Base-by-base conservation (phyloP, 305 asterid species). In the Ajuga reptans region DNA sequence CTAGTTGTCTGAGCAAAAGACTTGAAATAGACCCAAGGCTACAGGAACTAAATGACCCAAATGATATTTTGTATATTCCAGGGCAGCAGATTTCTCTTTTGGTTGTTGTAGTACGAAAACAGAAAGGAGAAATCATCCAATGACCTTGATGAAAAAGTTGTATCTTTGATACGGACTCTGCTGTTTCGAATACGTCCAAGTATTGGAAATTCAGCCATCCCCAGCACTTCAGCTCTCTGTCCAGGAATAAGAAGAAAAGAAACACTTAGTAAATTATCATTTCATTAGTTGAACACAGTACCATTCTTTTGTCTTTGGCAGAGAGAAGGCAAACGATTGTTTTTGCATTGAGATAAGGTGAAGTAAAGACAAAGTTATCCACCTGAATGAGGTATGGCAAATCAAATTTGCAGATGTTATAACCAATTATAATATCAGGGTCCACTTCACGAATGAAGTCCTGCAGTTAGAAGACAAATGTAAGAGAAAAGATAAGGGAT, bases 331-430 rank as follows among this genome's bases (percentile, higher is more conserved):
- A 58, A 70, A 69, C 15, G 60, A 34, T 56, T 21, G 27, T 21
- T 64, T 31, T 17, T 27, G 10, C 1, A 34, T 17, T 33, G 41
- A 33, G 31, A 54, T 18, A 43, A 16, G 46, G 53, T 39, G 58
- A 66, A 54, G 49, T 29, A 47, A 50, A 46, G 64, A 61, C 16
- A 45, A 41, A 5, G 58, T 53, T 51, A 21, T 27, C 43, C 65
- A 91, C 99, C 98, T 92, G 90, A 79, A 94, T 94, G 76, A 94
- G 98, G 82, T 94, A 94, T 33, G 99, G 99, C 75, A 94, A 74
- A 84, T 91, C 99, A 78, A 94, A 94, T 74, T 94, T 94, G 90
- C 99, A 94, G 71, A 94, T 94, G 82, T 94, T 94, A 81, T 94
- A 94, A 61, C 99, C 99, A 83, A 94, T 91, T 73, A 94, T 79